Evolutionary conservation across 1,284 basidiomycete species (phyloP).

Genomic region (Ganoderma lucidum): DNA sequence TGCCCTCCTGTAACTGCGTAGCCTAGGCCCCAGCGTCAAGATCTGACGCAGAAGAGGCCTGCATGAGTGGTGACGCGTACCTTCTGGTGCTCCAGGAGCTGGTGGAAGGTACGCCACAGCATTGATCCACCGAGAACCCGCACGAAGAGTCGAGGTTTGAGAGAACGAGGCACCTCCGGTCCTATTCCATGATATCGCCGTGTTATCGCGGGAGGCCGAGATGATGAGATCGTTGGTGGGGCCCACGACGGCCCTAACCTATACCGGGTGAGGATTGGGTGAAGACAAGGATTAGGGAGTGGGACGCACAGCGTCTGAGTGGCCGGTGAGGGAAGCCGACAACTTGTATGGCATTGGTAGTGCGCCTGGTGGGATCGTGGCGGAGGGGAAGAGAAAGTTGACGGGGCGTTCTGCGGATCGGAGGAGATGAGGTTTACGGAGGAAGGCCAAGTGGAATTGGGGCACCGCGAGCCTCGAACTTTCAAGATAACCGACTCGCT

Average conservation of each 20-base stretch:
- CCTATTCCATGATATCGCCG: constrained; percentile 86
- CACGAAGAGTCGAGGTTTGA: constrained; percentile 63
- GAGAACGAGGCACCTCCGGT: constrained; percentile 58
- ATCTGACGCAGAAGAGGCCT: constrained; percentile 3
- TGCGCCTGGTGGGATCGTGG: constrained; percentile 32
- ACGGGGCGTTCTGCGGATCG: constrained; percentile 21
- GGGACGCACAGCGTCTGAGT: constrained; percentile 77
- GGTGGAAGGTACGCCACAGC: constrained; percentile 82
- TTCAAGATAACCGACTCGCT: constrained; percentile 35
- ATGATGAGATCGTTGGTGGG: constrained; percentile 79
- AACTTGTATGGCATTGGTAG: constrained; percentile 81
- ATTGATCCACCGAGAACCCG: constrained; percentile 83
- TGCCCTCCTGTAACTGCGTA: constrained; percentile 87
- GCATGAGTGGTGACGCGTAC: constrained; percentile 46
- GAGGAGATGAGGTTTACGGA: constrained; percentile 27
- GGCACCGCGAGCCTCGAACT: constrained; percentile 39
- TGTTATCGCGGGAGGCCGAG: constrained; percentile 90
- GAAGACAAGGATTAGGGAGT: constrained; percentile 18
- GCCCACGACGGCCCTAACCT: constrained; percentile 81
- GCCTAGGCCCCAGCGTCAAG: constrained; percentile 54
- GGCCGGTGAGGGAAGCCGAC: constrained; percentile 77
- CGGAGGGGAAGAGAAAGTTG: constrained; percentile 31
- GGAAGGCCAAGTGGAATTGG: constrained; percentile 32
- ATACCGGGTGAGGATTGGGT: constrained; percentile 37
- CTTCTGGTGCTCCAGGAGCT: constrained; percentile 71